Conservation (phyloP, 1,284 basidiomycete species). For the Neolentinus lepideus region DNA sequence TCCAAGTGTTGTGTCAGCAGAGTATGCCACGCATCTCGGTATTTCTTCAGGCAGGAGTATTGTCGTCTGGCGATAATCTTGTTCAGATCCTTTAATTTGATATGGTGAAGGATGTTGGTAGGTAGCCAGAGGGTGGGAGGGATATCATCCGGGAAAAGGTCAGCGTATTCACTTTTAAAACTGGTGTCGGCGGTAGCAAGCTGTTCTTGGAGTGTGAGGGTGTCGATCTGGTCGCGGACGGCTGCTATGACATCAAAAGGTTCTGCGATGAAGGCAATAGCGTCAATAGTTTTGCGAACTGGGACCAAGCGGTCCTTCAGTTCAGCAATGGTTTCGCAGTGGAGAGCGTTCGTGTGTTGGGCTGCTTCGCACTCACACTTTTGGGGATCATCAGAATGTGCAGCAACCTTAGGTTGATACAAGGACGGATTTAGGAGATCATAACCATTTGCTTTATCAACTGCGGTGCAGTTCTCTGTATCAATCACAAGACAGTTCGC, state of each 20-base stretch:
- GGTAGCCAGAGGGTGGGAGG: conserved; percentile 14
- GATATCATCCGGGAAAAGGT: conserved; percentile 10
- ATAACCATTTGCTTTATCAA: no score
- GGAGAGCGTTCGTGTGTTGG: no score
- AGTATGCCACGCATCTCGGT: conserved; percentile 20
- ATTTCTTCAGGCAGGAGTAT: conserved; percentile 17
- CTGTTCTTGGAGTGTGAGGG: conserved; percentile 5
- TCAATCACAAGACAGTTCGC: no score
- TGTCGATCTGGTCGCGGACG: conserved; percentile 11
- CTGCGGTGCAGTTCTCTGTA: no score
- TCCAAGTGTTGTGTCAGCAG: conserved; percentile 20
- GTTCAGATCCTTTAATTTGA: conserved; percentile 17
- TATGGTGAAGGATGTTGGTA: conserved; percentile 16
- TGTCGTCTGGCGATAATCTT: conserved; percentile 11
- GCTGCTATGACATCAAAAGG: conserved; percentile 4
- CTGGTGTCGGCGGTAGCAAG: conserved; percentile 6
- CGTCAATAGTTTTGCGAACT: background rate
- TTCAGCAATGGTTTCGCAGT: no score
- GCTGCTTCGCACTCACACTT: no score
- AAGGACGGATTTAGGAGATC: no score
- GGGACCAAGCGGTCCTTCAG: background rate
- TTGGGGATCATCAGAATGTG: no score
- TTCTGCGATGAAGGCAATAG: background rate
- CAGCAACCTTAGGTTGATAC: no score
- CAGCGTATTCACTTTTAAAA: conserved; percentile 12